A percentile compares a stretch with the other conserved stretches of the same genome.
Evolutionary conservation across 768 basidiomycete genomes (phyloP).

Genomic region (Lentinus brumalis): DNA sequence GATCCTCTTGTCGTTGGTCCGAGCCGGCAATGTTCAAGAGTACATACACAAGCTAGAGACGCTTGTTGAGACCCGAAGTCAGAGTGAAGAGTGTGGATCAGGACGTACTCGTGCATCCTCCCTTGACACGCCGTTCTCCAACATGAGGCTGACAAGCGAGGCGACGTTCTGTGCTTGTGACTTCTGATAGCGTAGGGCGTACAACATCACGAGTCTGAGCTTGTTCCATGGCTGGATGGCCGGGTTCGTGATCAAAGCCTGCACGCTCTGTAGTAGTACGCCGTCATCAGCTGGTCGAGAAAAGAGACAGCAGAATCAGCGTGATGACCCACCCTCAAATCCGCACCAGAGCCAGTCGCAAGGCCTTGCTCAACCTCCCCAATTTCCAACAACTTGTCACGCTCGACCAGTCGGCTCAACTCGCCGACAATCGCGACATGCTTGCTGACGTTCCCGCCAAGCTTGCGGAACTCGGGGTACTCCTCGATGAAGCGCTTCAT

Average conservation of each 20-base stretch:
- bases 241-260: conserved; percentile 70
- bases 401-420: conserved; percentile 84
- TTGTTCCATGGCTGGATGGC: conserved; percentile 78
- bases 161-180: conserved; percentile 80
- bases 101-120: conserved; percentile 71
- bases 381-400: conserved; percentile 83
- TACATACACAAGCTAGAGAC: conserved; percentile 82
- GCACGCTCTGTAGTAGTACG: conserved; percentile 73
- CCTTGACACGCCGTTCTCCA: conserved; percentile 72
- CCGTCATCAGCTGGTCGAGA: neutral
- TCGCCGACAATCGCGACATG: conserved; percentile 98
- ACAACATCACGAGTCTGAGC: conserved; percentile 87
- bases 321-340: conserved; percentile 77
- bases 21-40: conserved; percentile 91
- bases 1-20: conserved; percentile 95
- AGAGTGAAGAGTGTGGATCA: neutral
- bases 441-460: conserved; percentile 98
- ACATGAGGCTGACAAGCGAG: conserved; percentile 69
- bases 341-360: conserved; percentile 88
- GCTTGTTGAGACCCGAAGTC: conserved; percentile 10
- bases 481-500: conserved; percentile 99
- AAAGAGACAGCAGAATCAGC: too few relatives aligned
- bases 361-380: conserved; percentile 97
- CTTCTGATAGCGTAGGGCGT: conserved; percentile 94
- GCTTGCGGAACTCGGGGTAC: conserved; percentile 94